Evolutionary conservation across 2,329 filamentous ascomycete genomes (phyloP).

Genomic region (Ophiocordyceps camponoti-saundersi): DNA sequence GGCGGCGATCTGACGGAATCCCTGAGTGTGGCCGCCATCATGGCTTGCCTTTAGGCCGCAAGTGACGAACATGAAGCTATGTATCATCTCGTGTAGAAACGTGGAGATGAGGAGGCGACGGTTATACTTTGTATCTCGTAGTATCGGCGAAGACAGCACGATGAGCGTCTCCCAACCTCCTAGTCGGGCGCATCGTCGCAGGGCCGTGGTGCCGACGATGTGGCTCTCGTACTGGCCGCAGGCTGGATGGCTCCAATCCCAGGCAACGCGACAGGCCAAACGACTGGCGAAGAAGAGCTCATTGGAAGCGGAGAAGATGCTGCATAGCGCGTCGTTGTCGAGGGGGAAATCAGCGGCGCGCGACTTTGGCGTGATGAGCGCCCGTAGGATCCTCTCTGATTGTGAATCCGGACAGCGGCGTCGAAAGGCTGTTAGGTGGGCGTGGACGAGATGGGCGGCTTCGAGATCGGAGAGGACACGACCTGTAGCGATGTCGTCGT

Average conservation of each 20-base stretch:
- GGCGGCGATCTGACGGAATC: slow-evolving; percentile 39
- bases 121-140: slow-evolving; percentile 38
- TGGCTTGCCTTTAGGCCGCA: slow-evolving; percentile 40
- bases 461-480: slow-evolving; percentile 23
- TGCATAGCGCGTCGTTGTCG: slow-evolving; percentile 37
- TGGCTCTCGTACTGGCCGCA: slow-evolving; percentile 32
- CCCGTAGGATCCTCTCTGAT: slow-evolving; percentile 38
- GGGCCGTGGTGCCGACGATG: slow-evolving; percentile 45
- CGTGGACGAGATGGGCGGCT: slow-evolving; percentile 30
- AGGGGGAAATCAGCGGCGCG: slow-evolving; percentile 30
- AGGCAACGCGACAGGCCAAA: slow-evolving; percentile 38
- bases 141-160: slow-evolving; percentile 40
- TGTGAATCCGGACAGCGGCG: slow-evolving; percentile 30
- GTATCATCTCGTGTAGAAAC: slow-evolving; percentile 50
- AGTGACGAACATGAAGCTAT: slow-evolving; percentile 47
- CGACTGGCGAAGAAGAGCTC: slow-evolving; percentile 43
- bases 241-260: slow-evolving; percentile 41
- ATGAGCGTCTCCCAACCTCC: slow-evolving; percentile 46
- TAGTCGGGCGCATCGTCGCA: slow-evolving; percentile 26
- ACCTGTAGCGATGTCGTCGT: slow-evolving; percentile 8
- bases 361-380: slow-evolving; percentile 34
- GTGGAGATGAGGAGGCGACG: slow-evolving; percentile 44
- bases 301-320: slow-evolving; percentile 43
- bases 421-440: slow-evolving; percentile 26
- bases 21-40: slow-evolving; percentile 41